Conservation (phyloP, 148 eudicot species). For the Nyssa sinensis region DNA sequence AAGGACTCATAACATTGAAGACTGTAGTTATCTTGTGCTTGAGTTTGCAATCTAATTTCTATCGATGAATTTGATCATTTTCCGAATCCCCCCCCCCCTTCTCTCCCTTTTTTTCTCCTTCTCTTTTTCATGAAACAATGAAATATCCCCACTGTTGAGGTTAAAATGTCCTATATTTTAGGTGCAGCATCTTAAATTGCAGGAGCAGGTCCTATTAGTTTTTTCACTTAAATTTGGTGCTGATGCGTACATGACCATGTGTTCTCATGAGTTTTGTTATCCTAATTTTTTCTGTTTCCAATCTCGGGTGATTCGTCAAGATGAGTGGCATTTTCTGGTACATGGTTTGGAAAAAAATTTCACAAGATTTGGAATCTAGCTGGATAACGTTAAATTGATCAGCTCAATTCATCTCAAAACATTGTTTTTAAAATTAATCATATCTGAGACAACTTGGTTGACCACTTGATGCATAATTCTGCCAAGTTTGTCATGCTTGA, state of each 20-base stretch:
- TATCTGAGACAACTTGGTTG: background rate
- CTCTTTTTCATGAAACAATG: background rate
- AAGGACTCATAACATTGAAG: background rate
- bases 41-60: too few relatives aligned
- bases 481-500: background rate
- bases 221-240: background rate
- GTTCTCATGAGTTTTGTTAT: background rate
- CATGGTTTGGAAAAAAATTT: background rate
- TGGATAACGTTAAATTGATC: background rate
- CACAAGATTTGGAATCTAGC: background rate
- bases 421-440: background rate
- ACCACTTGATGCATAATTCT: background rate
- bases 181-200: background rate
- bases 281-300: background rate
- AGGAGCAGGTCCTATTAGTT: background rate
- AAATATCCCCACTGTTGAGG: background rate
- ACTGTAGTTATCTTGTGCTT: background rate
- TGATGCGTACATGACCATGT: background rate
- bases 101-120: too few relatives aligned
- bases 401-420: background rate
- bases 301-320: background rate
- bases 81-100: too few relatives aligned
- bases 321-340: background rate
- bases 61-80: background rate
- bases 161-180: background rate